Base-by-base conservation (phyloP, 2,329 filamentous ascomycete species). In the Colletotrichum sublineola region DNA sequence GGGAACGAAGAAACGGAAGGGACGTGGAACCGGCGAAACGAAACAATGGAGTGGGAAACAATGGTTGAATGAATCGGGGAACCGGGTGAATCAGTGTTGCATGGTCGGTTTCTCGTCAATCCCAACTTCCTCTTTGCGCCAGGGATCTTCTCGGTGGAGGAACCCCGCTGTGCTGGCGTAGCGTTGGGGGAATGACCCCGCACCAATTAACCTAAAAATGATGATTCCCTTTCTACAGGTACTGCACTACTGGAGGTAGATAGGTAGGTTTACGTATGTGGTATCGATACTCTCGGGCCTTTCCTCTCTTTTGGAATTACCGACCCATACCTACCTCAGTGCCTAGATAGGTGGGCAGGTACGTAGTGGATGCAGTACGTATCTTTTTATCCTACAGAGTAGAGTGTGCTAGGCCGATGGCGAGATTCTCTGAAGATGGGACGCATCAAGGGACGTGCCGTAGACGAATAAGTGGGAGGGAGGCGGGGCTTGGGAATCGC, bases 81-180 rank as follows among this genome's bases (percentile, higher is more conserved):
- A 24, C 24, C 24, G 24, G 24, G 24, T 24, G 24, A 24, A 24
- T 24, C 24, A 24, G 24, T 24, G 24, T 24, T 24, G 24, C 24
- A 24, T 24, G 24, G 24, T 24, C 24, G 24, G 38, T 40, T 9
- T 40, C 38, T 65, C 36, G 33, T 57, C n/a, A 40, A 53, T 15
- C 20, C 9, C 46, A 50, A 24, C 48, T 66, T 48, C 29, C 44
- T 58, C n/a, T 63, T 33, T 42, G 18, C 36, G 48, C 63, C 40
- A 4, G 46, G 58, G 55, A 65, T 69, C 65, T 31, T 36, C 53
- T 64, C 11, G 53, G 53, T 68, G 53, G 60, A 72, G 69, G 38
- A 69, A 69, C 69, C 66, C 69, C 66, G 66, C 69, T 64, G 60
- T 69, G 66, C 66, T 24, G 24, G 24, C 24, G 24, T 24, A 24